phyloP scores from a whole-genome alignment of 768 basidiomycete genomes.

The Lactarius psammicola region DNA sequence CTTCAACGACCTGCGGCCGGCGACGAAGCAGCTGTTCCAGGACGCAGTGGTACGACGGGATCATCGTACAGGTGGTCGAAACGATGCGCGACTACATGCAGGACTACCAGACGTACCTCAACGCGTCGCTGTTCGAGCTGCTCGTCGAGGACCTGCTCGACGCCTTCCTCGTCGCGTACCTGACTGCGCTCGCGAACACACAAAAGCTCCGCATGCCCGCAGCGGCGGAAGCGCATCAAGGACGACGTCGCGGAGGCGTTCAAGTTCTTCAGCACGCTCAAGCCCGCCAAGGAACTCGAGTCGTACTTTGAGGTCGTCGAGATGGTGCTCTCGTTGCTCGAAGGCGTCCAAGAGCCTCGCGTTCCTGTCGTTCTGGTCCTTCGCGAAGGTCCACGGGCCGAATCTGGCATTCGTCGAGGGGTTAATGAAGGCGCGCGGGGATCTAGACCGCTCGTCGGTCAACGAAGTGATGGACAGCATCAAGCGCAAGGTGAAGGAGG shows the following conservation, averaged over 20 bases:
- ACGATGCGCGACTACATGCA: slow-evolving; percentile 95
- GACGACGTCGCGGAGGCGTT: slow-evolving; percentile 77
- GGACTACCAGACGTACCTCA: slow-evolving; percentile 92
- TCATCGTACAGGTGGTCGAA: slow-evolving; percentile 85
- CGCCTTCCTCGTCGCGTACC: slow-evolving; percentile 83
- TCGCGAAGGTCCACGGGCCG: slow-evolving; percentile 92
- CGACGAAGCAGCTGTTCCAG: slow-evolving; percentile 81
- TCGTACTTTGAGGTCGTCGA: slow-evolving; percentile 83
- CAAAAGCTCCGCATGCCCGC: slow-evolving; percentile 84
- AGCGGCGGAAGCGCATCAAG: slow-evolving; percentile 79
- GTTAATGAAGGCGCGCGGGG: slow-evolving; percentile 83
- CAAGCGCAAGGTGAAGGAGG: slow-evolving; percentile 89
- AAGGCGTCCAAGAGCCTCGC: slow-evolving; percentile 86
- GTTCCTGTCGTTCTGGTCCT: slow-evolving; percentile 91
- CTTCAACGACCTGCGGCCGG: slow-evolving; percentile 91
- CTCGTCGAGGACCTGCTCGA: slow-evolving; percentile 92
- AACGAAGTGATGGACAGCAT: slow-evolving; percentile 93
- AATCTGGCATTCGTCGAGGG: slow-evolving; percentile 90
- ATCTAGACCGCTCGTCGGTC: slow-evolving; percentile 84
- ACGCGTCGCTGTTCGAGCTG: slow-evolving; percentile 86
- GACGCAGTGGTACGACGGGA: slow-evolving; percentile 86
- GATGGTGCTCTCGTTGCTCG: slow-evolving; percentile 73
- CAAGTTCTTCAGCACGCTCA: slow-evolving; percentile 76
- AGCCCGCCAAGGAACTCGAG: slow-evolving; percentile 78
- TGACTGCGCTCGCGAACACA: slow-evolving; percentile 80